Percentiles rank a stretch among this genome's conserved stretches.
phyloP scores from a whole-genome alignment of 169 alveolate species.

The Theileria sp. region DNA sequence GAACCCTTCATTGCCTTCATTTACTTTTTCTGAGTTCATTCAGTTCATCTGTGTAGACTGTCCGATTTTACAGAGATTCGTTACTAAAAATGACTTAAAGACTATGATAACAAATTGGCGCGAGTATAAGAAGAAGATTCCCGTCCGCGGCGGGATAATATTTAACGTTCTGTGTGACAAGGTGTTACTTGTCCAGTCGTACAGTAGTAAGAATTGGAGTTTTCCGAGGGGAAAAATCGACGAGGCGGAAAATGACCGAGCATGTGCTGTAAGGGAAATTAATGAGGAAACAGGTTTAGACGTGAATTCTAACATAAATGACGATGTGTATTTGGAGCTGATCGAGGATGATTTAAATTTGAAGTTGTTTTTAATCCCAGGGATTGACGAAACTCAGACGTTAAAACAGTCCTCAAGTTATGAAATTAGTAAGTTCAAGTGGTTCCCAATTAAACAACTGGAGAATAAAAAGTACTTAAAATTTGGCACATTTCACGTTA shows the following conservation, averaged over 20 bases:
- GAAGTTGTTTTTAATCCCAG: slow-evolving; percentile 84
- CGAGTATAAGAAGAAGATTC: slow-evolving; percentile 79
- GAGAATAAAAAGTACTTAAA: slow-evolving; percentile 17
- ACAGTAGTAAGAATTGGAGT: slow-evolving; percentile 83
- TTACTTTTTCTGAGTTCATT: slow-evolving; percentile 78
- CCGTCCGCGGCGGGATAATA: slow-evolving; percentile 87
- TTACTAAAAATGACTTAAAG: slow-evolving; percentile 74
- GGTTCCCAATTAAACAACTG: slow-evolving; percentile 71
- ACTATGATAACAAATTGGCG: slow-evolving; percentile 74
- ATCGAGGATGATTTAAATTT: slow-evolving; percentile 76
- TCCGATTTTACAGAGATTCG: slow-evolving; percentile 70
- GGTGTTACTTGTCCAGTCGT: slow-evolving; percentile 82
- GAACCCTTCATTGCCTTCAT: slow-evolving; percentile 73
- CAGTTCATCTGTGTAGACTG: slow-evolving; percentile 82
- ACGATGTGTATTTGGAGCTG: slow-evolving; percentile 75
- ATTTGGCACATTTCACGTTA: slow-evolving; percentile 42
- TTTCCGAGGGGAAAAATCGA: slow-evolving; percentile 94
- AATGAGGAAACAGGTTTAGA: slow-evolving; percentile 91
- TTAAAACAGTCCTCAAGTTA: slow-evolving; percentile 80
- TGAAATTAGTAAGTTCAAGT: slow-evolving; percentile 81
- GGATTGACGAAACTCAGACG: slow-evolving; percentile 76
- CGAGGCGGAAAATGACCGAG: slow-evolving; percentile 87
- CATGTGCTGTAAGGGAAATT: slow-evolving; percentile 92
- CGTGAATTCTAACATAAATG: slow-evolving; percentile 74
- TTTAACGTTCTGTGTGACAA: slow-evolving; percentile 78